Evolutionary conservation across 2,329 filamentous ascomycete species (phyloP).

Genomic region (Penicillium sp.): DNA sequence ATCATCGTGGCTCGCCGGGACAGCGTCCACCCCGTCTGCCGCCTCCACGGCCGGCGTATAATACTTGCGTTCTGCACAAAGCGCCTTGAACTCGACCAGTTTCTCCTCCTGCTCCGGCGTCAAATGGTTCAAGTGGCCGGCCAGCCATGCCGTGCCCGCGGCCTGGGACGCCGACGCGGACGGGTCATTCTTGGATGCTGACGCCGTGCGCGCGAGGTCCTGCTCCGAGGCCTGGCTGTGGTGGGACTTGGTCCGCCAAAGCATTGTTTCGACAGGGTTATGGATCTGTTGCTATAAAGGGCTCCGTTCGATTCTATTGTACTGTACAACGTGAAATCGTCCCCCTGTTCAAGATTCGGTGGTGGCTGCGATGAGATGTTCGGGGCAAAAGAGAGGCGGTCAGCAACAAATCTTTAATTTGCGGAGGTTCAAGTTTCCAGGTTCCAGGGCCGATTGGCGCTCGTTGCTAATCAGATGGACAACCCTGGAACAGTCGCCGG

Average conservation of each 20-base stretch:
- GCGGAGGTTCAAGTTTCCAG: not conserved
- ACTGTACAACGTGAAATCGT: not conserved
- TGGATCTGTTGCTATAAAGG: not conserved
- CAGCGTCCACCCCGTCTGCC: constrained; percentile 32
- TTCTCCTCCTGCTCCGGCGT: constrained; percentile 67
- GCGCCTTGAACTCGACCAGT: constrained; percentile 70
- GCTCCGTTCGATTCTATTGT: not conserved
- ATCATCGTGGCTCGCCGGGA: constrained; percentile 49
- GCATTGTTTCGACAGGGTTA: constrained; percentile 19
- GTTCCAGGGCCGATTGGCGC: too few species aligned
- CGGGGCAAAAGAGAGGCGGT: constrained; percentile 10
- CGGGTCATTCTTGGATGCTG: constrained; percentile 39
- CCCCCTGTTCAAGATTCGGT: not conserved
- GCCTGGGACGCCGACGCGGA: constrained; percentile 40
- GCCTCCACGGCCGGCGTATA: constrained; percentile 40
- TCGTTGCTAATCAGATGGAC: too few species aligned
- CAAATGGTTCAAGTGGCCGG: constrained; percentile 79
- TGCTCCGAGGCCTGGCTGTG: constrained; percentile 31
- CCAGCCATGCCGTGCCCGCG: constrained; percentile 40
- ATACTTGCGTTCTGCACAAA: constrained; percentile 65
- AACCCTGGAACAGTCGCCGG: too few species aligned
- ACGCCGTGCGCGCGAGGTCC: constrained; percentile 30
- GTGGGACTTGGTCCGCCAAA: constrained; percentile 36
- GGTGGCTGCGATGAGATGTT: constrained; percentile 6
- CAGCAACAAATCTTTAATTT: constrained; percentile 11